Conservation (phyloP, 441 rosid genomes). For the Populus hybrid region DNA sequence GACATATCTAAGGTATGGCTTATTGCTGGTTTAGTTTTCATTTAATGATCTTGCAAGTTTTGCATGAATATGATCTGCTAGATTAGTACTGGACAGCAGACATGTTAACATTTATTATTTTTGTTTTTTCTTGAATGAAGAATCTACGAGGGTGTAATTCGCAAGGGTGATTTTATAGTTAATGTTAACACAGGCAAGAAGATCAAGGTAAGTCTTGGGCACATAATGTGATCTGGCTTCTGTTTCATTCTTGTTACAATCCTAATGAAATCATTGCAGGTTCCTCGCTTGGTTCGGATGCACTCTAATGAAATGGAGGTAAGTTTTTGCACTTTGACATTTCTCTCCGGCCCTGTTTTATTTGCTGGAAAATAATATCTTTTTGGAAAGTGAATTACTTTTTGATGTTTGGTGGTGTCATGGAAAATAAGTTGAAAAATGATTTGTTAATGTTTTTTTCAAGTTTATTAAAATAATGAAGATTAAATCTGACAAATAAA, state of each 20-base stretch:
- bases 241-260: constrained; percentile 10
- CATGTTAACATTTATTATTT: neutral
- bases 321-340: constrained; percentile 8
- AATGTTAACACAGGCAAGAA: constrained; percentile 94
- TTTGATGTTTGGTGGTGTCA: too few relatives aligned
- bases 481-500: too few relatives aligned
- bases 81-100: neutral
- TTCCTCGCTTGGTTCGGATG: constrained; percentile 95
- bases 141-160: constrained; percentile 88
- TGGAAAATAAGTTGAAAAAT: too few relatives aligned
- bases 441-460: too few relatives aligned
- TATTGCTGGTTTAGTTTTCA: constrained; percentile 2
- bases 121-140: constrained; percentile 35
- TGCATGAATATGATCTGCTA: constrained; percentile 5
- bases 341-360: neutral
- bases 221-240: neutral
- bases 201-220: constrained; percentile 63
- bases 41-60: constrained; percentile 1
- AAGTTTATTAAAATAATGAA: too few relatives aligned
- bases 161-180: constrained; percentile 87
- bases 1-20: constrained; percentile 73
- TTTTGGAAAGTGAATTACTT: too few relatives aligned
- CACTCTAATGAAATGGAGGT: constrained; percentile 99
- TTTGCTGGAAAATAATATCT: too few relatives aligned
- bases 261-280: constrained; percentile 37